Conservation (phyloP, 495 filamentous ascomycete genomes). For the Filosporella fistucella region DNA sequence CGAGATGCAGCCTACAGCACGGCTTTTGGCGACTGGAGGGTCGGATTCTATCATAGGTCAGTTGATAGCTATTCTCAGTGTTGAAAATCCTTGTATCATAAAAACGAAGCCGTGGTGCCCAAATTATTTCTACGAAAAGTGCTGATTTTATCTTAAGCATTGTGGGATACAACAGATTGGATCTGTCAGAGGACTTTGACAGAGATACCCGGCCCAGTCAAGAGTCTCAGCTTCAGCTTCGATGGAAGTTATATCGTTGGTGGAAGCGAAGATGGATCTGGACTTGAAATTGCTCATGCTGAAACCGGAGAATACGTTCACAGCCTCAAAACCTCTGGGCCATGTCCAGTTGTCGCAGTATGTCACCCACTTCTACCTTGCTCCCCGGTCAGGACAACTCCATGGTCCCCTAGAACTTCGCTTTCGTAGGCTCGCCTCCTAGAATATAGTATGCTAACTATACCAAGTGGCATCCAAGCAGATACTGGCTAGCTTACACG, state of each 20-base stretch:
- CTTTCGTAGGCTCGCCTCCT: too few species aligned
- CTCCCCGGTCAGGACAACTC: too few species aligned
- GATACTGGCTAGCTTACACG: conserved; percentile 87
- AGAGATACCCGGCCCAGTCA: conserved; percentile 72
- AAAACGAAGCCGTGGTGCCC: too few species aligned
- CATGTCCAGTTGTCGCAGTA: conserved; percentile 63
- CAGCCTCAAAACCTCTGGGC: conserved; percentile 63
- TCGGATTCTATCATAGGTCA: conserved; percentile 80
- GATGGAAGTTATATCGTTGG: conserved; percentile 86
- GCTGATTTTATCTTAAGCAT: too few species aligned
- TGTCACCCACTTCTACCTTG: too few species aligned
- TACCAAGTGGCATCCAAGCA: conserved; percentile 92
- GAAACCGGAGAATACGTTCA: conserved; percentile 86
- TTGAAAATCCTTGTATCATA: too few species aligned
- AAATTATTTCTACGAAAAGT: too few species aligned
- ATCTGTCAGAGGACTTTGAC: conserved; percentile 78
- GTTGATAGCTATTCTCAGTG: too few species aligned
- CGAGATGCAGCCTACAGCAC: conserved; percentile 68
- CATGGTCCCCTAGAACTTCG: too few species aligned
- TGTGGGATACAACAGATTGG: conserved; percentile 94
- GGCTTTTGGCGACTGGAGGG: conserved; percentile 82
- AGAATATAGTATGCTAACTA: too few species aligned
- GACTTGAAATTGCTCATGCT: conserved; percentile 72
- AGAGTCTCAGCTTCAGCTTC: conserved; percentile 84
- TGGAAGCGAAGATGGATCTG: conserved; percentile 76